phyloP scores from a whole-genome alignment of 306 rosid species.

The Fagus crenata region DNA sequence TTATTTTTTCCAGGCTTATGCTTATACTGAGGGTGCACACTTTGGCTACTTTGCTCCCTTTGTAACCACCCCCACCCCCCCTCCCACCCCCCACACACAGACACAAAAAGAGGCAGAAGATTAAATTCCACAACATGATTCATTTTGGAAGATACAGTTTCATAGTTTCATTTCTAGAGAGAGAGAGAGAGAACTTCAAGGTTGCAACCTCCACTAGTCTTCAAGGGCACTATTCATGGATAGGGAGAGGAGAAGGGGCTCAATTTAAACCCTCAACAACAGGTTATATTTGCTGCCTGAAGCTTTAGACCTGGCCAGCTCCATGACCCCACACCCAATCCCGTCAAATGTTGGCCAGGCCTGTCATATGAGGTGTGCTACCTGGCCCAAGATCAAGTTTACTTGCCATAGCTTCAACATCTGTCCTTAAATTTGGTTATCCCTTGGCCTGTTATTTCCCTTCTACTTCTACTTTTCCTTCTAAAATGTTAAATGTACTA shows the following conservation, averaged over 20 bases:
- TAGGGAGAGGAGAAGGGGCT: background rate
- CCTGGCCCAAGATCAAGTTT: background rate
- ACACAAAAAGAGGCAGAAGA: background rate
- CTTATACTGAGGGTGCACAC: background rate
- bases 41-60: background rate
- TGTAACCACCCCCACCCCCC: background rate
- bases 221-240: background rate
- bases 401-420: background rate
- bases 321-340: no score
- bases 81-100: no score
- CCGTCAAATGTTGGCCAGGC: no score
- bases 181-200: background rate
- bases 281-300: no score
- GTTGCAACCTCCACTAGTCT: background rate
- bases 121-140: background rate
- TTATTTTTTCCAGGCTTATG: background rate
- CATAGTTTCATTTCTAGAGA: background rate
- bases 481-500: no score
- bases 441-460: background rate
- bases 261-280: no score
- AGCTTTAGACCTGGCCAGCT: no score
- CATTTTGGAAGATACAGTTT: background rate
- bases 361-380: no score
- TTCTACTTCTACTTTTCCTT: no score
- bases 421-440: background rate